phyloP scores from a whole-genome alignment of 164 flowering plant genomes.

The Nymphaea thermarum region DNA sequence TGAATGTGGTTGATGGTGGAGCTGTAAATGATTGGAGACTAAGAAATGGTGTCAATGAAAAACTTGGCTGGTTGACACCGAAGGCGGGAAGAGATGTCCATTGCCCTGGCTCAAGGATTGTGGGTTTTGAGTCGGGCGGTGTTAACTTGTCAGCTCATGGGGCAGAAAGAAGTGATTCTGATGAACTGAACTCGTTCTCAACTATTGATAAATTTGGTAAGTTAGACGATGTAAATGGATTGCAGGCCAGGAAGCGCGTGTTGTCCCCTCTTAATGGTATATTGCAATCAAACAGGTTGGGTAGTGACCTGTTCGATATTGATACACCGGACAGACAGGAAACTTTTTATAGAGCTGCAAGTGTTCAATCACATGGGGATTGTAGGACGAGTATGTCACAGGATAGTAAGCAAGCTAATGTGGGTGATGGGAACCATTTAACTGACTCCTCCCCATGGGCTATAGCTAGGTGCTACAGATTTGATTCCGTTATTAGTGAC shows the following conservation, averaged over 20 bases:
- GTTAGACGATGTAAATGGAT: conserved; percentile 27
- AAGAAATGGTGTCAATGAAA: conserved; percentile 21
- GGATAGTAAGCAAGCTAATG: conserved; percentile 53
- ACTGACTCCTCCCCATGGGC: conserved; percentile 17
- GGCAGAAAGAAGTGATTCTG: conserved; percentile 8
- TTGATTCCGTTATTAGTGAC: conserved; percentile 11
- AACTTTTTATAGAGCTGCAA: neutral
- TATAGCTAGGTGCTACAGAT: conserved; percentile 21
- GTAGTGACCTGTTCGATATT: conserved; percentile 42
- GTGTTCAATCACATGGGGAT: neutral
- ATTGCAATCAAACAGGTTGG: conserved; percentile 24
- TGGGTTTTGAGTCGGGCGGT: conserved; percentile 47
- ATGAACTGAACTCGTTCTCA: conserved; percentile 11
- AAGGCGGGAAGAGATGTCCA: conserved; percentile 25
- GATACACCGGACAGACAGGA: conserved; percentile 6
- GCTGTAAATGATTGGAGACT: conserved; percentile 17
- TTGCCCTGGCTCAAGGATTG: conserved; percentile 51
- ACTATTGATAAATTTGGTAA: conserved; percentile 6
- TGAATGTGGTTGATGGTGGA: conserved; percentile 13
- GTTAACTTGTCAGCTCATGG: conserved; percentile 15
- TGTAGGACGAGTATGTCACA: conserved; percentile 11
- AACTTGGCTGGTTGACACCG: conserved; percentile 15
- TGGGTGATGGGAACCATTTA: conserved; percentile 18
- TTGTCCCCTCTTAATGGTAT: conserved; percentile 54
- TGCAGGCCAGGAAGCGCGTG: conserved; percentile 53